A percentile compares a stretch with the other conserved stretches of the same genome.
Evolutionary conservation across 225 moss, liverwort and hornwort species (phyloP).

Genomic region (Physcomitrellopsis africana): DNA sequence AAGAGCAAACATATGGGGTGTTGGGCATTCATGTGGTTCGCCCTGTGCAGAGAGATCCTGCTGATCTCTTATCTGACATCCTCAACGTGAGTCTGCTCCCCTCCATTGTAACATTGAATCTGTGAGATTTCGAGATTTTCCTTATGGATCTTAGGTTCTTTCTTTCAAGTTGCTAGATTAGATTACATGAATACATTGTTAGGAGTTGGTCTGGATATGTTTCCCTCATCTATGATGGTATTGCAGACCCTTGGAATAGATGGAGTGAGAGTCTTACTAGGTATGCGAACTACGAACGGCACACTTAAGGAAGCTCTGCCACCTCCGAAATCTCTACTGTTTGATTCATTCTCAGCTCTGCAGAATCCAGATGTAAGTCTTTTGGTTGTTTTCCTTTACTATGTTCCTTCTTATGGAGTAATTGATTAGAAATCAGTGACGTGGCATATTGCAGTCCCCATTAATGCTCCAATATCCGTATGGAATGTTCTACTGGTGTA

Average conservation of each 20-base stretch:
- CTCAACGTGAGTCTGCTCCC: constrained; percentile 58
- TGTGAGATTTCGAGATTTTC: constrained; percentile 17
- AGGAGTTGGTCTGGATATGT: constrained; percentile 15
- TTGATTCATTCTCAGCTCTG: constrained; percentile 39
- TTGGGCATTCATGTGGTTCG: constrained; percentile 74
- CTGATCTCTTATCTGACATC: constrained; percentile 60
- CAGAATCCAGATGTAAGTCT: constrained; percentile 81
- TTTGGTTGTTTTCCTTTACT: constrained; percentile 7
- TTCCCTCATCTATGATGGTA: constrained; percentile 21
- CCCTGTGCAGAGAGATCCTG: constrained; percentile 56
- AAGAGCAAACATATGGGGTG: constrained; percentile 72
- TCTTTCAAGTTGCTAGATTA: constrained; percentile 8
- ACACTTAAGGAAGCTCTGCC: constrained; percentile 73
- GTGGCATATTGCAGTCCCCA: too few relatives aligned
- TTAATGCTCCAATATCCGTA: too few relatives aligned
- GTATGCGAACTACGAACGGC: constrained; percentile 79
- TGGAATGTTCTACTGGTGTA: too few relatives aligned
- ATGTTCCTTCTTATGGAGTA: too few relatives aligned
- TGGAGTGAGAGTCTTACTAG: constrained; percentile 80
- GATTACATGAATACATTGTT: constrained; percentile 10
- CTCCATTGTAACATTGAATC: constrained; percentile 18
- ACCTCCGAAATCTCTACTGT: constrained; percentile 68
- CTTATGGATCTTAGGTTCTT: background rate
- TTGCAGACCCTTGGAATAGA: constrained; percentile 70
- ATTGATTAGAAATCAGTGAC: too few relatives aligned